Percentiles rank a stretch among this genome's conserved stretches.
Conservation (phyloP, 768 basidiomycete species). For the Collybiopsis luxurians region DNA sequence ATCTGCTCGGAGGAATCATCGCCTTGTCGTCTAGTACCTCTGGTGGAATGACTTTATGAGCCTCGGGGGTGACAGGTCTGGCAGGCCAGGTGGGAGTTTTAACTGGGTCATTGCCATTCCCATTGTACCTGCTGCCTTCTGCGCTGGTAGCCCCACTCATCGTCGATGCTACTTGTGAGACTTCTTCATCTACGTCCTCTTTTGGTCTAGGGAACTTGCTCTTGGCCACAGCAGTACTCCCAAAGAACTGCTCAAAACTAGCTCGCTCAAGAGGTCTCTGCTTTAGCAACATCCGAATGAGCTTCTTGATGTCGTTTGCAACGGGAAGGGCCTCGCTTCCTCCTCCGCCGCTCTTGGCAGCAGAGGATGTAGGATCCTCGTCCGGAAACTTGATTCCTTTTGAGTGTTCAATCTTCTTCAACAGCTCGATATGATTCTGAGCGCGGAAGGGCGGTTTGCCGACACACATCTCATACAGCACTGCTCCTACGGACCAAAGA, state of each 20-base stretch:
- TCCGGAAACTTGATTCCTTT: slow-evolving; percentile 94
- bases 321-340: slow-evolving; percentile 59
- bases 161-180: slow-evolving; percentile 13
- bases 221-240: slow-evolving; percentile 71
- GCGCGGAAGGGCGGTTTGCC: slow-evolving; percentile 95
- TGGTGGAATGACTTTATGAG: slow-evolving; percentile 71
- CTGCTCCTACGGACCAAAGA: slow-evolving; percentile 97
- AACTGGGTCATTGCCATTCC: background rate
- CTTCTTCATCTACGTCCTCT: slow-evolving; percentile 19
- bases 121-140: slow-evolving; percentile 8
- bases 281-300: slow-evolving; percentile 82
- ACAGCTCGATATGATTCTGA: slow-evolving; percentile 91
- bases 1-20: slow-evolving; percentile 81
- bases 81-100: slow-evolving; percentile 31
- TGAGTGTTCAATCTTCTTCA: slow-evolving; percentile 90
- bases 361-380: slow-evolving; percentile 58
- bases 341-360: slow-evolving; percentile 40
- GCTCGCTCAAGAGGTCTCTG: slow-evolving; percentile 82
- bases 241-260: slow-evolving; percentile 91
- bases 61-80: slow-evolving; percentile 57
- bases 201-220: slow-evolving; percentile 70
- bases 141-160: slow-evolving; percentile 23
- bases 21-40: slow-evolving; percentile 78
- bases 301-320: slow-evolving; percentile 79
- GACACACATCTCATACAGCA: slow-evolving; percentile 92